phyloP scores from a whole-genome alignment of 2,329 filamentous ascomycete genomes.

The Arthrocladium fulminans region DNA sequence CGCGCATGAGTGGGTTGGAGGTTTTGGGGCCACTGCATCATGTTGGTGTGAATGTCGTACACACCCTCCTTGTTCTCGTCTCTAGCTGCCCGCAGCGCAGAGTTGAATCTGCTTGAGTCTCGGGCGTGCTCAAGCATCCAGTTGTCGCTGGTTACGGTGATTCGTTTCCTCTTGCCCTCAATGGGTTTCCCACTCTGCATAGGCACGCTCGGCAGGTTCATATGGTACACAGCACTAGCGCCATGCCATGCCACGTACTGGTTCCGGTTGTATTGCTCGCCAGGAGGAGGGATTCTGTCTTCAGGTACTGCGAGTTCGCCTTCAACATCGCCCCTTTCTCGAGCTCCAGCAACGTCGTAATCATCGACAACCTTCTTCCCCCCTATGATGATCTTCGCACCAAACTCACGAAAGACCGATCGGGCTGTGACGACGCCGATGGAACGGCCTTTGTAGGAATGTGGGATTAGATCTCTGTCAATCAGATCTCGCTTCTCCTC shows the following conservation, averaged over 20 bases:
- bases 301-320: conserved; percentile 87
- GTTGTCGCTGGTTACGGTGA: conserved; percentile 84
- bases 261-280: conserved; percentile 94
- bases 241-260: conserved; percentile 99
- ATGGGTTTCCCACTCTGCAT: conserved; percentile 62
- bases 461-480: conserved; percentile 86
- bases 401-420: conserved; percentile 95
- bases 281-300: conserved; percentile 64
- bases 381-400: conserved; percentile 85
- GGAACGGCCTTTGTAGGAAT: conserved; percentile 95
- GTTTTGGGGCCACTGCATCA: conserved; percentile 73
- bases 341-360: conserved; percentile 69
- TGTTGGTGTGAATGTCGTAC: conserved; percentile 91
- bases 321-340: conserved; percentile 69
- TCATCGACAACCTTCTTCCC: conserved; percentile 81
- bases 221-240: conserved; percentile 91
- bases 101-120: conserved; percentile 83
- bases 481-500: conserved; percentile 97
- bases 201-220: conserved; percentile 66
- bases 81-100: conserved; percentile 59
- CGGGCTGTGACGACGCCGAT: conserved; percentile 95
- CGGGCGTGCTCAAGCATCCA: conserved; percentile 95
- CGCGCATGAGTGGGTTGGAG: conserved; percentile 85
- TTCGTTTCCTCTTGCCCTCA: conserved; percentile 72
- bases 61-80: conserved; percentile 63